Base-by-base conservation (phyloP, 768 basidiomycete genomes). In the Hericium coralloides region DNA sequence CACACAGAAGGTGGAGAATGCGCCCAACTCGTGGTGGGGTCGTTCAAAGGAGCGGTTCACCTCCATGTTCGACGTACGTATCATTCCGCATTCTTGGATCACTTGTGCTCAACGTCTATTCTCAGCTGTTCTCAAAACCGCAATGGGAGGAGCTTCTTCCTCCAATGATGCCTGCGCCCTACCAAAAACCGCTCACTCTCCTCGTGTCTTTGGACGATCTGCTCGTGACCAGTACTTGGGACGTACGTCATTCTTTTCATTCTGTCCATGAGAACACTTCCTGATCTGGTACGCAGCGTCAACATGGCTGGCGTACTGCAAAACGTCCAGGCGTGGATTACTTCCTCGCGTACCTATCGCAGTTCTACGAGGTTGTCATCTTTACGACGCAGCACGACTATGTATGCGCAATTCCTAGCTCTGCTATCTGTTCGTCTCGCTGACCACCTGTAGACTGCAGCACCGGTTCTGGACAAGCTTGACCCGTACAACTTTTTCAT, bases 301-400 rank as follows among this genome's bases (percentile, higher is more conserved):
- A 91, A 73, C 79, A 91, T 65, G 97, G 97, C 53, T 99, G 97
- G 95, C 79, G 92, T 62, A 98, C 95, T 3, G 95, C 95, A 5
- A 99, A 98, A 73, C 84, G 97, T 37, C 95, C 97, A 1, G 97
- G 97, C 4, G 90, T 94, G 15, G 97, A 99, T 68, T 98, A 99
- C 73, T 99, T 99, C 81, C 78, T 99, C 37, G 95, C 83, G 25
- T 99, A 99, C 69, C 82, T 99, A 50, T 92, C 93, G 0, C 95
- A 98, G 67, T 99, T 98, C 75, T 99, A 93, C 69, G 97, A 99
- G 75, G 83, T 98, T 57, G 95, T 98, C 37, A 77, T 99, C 55
- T 99, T 98, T 74, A 98, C 95, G 10, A 80, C 85, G 17, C 92
- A 95, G 72, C 81, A 89, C 56, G 77, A 81, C 65, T 98, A 95